Percentiles rank a stretch among this genome's conserved stretches.
Conservation (phyloP, 495 filamentous ascomycete species). For the Penicillium nucicola region DNA sequence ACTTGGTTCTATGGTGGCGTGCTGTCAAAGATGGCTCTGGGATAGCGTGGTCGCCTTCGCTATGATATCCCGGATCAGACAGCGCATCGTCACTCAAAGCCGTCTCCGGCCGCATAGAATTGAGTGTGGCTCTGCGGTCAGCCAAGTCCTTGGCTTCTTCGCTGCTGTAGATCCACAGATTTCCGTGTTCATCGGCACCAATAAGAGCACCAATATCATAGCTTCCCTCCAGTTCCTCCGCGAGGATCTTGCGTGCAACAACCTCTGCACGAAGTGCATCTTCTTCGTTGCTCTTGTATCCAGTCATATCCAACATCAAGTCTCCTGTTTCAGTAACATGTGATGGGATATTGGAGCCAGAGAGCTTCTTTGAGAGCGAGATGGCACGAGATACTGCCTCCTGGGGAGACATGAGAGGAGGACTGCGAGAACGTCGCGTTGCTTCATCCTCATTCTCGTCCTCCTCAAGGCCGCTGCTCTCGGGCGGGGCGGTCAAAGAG, state of each 20-base stretch:
- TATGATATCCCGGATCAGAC: slow-evolving; percentile 93
- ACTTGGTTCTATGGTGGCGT: slow-evolving; percentile 58
- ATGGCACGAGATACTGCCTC: slow-evolving; percentile 83
- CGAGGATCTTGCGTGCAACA: slow-evolving; percentile 90
- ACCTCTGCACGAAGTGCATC: slow-evolving; percentile 88
- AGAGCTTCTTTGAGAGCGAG: slow-evolving; percentile 81
- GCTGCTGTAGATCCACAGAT: slow-evolving; percentile 98
- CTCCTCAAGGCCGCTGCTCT: neutral
- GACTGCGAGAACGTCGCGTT: slow-evolving; percentile 58
- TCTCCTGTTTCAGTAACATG: slow-evolving; percentile 92
- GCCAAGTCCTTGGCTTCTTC: slow-evolving; percentile 89
- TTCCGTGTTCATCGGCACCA: slow-evolving; percentile 90
- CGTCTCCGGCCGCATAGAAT: slow-evolving; percentile 50
- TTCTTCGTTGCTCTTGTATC: slow-evolving; percentile 89
- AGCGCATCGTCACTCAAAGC: slow-evolving; percentile 72
- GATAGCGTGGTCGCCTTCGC: slow-evolving; percentile 61
- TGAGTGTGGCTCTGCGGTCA: slow-evolving; percentile 48
- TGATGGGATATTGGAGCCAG: slow-evolving; percentile 84
- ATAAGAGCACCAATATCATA: slow-evolving; percentile 97
- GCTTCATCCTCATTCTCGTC: slow-evolving; percentile 1
- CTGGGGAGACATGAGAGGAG: slow-evolving; percentile 66
- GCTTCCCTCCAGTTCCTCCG: slow-evolving; percentile 88
- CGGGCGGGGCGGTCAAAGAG: neutral
- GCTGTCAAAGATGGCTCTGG: slow-evolving; percentile 29
- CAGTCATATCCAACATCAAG: slow-evolving; percentile 97